phyloP scores from a whole-genome alignment of 371 early-diverging fungal genomes.

The Blakeslea trispora region DNA sequence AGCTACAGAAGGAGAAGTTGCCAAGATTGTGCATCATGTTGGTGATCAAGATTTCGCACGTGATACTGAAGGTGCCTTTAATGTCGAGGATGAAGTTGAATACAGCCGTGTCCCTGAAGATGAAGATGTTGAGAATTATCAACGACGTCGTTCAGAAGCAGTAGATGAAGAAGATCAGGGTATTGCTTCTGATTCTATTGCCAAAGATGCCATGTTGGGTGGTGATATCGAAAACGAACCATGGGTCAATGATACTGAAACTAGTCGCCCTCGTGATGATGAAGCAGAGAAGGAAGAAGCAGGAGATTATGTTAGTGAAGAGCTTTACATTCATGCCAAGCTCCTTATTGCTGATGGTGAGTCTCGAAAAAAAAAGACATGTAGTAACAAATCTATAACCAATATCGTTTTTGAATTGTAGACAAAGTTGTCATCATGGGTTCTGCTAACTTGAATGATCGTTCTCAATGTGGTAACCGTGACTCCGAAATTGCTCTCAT shows the following conservation, averaged over 20 bases:
- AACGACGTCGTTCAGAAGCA: slow-evolving; percentile 14
- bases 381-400: background rate
- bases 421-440: slow-evolving; percentile 85
- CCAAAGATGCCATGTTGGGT: slow-evolving; percentile 38
- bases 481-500: slow-evolving; percentile 91
- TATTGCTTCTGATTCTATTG: slow-evolving; percentile 39
- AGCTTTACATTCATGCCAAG: slow-evolving; percentile 92
- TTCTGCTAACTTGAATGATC: slow-evolving; percentile 92
- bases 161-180: slow-evolving; percentile 22
- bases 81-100: slow-evolving; percentile 36
- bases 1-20: slow-evolving; percentile 22
- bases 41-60: slow-evolving; percentile 43
- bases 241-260: slow-evolving; percentile 37
- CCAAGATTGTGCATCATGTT: slow-evolving; percentile 26
- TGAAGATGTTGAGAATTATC: slow-evolving; percentile 10
- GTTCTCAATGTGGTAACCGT: slow-evolving; percentile 87
- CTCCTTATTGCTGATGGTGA: slow-evolving; percentile 88
- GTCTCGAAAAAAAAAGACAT: too few relatives aligned
- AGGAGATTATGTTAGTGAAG: slow-evolving; percentile 74
- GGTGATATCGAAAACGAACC: slow-evolving; percentile 36
- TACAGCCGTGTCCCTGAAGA: slow-evolving; percentile 33
- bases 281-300: slow-evolving; percentile 33
- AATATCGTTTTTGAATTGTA: slow-evolving; percentile 8
- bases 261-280: slow-evolving; percentile 25
- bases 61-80: slow-evolving; percentile 28